Conservation (phyloP, 495 filamentous ascomycete genomes). For the Podospora bellae-mahoneyi region DNA sequence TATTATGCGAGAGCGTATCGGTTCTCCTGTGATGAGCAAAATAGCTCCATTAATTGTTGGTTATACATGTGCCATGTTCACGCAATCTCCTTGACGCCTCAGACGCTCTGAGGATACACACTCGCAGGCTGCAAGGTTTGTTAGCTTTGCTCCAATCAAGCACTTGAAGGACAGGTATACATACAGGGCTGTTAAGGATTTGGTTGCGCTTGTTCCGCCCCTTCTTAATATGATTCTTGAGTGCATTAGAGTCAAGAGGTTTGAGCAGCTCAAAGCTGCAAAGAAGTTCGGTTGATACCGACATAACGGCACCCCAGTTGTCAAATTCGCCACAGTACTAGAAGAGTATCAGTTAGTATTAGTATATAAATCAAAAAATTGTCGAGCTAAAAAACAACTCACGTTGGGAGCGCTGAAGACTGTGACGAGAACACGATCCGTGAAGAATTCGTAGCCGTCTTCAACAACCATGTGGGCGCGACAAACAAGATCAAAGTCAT, state of each 20-base stretch:
- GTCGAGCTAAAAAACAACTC: conserved; percentile 38
- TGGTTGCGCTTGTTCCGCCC: conserved; percentile 83
- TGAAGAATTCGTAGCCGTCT: conserved; percentile 99
- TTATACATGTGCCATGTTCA: conserved; percentile 3
- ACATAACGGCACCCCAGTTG: conserved; percentile 99
- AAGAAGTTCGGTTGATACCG: conserved; percentile 85
- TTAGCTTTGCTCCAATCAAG: conserved; percentile 15
- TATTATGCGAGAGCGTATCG: neutral
- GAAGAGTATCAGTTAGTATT: conserved; percentile 66
- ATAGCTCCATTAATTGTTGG: neutral
- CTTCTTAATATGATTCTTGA: conserved; percentile 99
- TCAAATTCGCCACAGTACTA: conserved; percentile 99
- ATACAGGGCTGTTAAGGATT: conserved; percentile 90
- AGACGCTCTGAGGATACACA: conserved; percentile 53
- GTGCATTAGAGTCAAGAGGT: conserved; percentile 89
- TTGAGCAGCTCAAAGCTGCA: conserved; percentile 98
- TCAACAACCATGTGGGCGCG: conserved; percentile 99
- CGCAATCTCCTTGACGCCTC: conserved; percentile 17
- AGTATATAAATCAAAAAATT: no score
- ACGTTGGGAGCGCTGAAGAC: conserved; percentile 98
- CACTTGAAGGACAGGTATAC: conserved; percentile 30
- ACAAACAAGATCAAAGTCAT: conserved; percentile 97
- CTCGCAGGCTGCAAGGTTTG: conserved; percentile 38
- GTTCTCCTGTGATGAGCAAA: conserved; percentile 2
- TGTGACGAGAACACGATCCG: conserved; percentile 89